phyloP scores from a whole-genome alignment of 208 protist genomes.

The Crithidia expoeki region DNA sequence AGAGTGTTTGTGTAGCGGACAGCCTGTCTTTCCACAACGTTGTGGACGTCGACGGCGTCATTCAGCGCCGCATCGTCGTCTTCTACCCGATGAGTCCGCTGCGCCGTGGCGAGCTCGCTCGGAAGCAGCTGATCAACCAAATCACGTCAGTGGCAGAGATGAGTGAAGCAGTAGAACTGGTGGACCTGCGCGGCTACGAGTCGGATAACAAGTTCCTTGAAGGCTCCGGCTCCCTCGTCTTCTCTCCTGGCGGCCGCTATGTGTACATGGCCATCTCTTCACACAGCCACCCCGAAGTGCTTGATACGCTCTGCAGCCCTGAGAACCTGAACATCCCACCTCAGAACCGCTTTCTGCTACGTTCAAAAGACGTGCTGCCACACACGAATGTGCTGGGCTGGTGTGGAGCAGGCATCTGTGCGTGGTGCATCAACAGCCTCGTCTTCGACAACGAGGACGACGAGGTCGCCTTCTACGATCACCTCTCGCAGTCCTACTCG shows the following conservation, averaged over 20 bases:
- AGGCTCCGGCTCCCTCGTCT: conserved; percentile 64
- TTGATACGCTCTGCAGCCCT: conserved; percentile 56
- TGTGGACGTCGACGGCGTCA: conserved; percentile 53
- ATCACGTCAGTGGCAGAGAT: conserved; percentile 33
- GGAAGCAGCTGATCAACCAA: conserved; percentile 53
- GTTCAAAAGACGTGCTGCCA: conserved; percentile 30
- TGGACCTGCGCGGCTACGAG: conserved; percentile 70
- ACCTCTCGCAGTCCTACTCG: conserved; percentile 55
- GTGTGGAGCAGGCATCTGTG: conserved; percentile 80
- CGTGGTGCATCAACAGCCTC: conserved; percentile 64
- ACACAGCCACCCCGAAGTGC: conserved; percentile 60
- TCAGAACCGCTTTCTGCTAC: conserved; percentile 66
- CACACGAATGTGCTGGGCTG: conserved; percentile 84
- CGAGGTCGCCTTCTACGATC: conserved; percentile 59
- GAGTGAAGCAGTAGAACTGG: conserved; percentile 45
- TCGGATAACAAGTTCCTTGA: conserved; percentile 56
- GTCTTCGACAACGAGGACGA: conserved; percentile 56
- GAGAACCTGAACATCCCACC: conserved; percentile 78
- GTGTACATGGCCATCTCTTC: conserved; percentile 72
- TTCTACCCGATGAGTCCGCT: conserved; percentile 72
- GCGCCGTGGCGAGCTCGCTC: conserved; percentile 61
- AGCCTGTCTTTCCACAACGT: conserved; percentile 76
- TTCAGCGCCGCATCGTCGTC: conserved; percentile 63
- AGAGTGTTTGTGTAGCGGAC: conserved; percentile 52
- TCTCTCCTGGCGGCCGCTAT: conserved; percentile 65